Conservation (phyloP, 2,329 filamentous ascomycete genomes). For the Fusarium circinatum region DNA sequence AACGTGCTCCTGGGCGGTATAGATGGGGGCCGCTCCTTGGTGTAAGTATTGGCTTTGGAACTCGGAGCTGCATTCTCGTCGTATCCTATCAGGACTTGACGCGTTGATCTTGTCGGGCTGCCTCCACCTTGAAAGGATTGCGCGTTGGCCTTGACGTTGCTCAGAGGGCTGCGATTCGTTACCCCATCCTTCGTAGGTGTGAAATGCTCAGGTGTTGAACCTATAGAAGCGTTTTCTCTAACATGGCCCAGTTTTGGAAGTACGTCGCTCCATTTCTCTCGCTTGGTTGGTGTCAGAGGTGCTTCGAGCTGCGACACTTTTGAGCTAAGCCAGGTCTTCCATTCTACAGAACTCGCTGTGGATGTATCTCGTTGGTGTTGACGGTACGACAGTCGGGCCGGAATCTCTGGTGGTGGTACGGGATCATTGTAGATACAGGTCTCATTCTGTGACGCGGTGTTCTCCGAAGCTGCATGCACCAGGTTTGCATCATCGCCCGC, state of each 20-base stretch:
- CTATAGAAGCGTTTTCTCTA: constrained; percentile 62
- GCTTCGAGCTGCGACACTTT: constrained; percentile 60
- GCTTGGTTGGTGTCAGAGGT: constrained; percentile 21
- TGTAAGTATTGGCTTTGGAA: background rate
- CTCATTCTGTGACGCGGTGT: background rate
- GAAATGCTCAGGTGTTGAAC: constrained; percentile 43
- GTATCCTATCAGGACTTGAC: background rate
- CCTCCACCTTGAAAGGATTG: background rate
- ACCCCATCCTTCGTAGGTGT: background rate
- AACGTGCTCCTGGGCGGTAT: constrained; percentile 35
- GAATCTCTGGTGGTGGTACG: constrained; percentile 1
- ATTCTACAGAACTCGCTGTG: constrained; percentile 61
- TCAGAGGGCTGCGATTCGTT: constrained; percentile 21
- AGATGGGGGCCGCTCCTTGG: constrained; percentile 7
- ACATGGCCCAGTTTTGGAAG: constrained; percentile 53
- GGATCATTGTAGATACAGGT: constrained; percentile 10
- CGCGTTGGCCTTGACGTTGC: constrained; percentile 16
- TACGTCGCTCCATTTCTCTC: background rate
- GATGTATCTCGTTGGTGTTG: constrained; percentile 52
- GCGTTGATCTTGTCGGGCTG: background rate
- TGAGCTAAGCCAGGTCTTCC: constrained; percentile 65
- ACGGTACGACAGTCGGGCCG: constrained; percentile 35
- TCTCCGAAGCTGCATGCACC: background rate
- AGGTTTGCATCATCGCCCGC: constrained; percentile 37
- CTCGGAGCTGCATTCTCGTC: constrained; percentile 38